Evolutionary conservation across 139 green algal genomes (phyloP), one percentile per base, ranked within the genome.

Genomic region (Micractinium sp.): DNA sequence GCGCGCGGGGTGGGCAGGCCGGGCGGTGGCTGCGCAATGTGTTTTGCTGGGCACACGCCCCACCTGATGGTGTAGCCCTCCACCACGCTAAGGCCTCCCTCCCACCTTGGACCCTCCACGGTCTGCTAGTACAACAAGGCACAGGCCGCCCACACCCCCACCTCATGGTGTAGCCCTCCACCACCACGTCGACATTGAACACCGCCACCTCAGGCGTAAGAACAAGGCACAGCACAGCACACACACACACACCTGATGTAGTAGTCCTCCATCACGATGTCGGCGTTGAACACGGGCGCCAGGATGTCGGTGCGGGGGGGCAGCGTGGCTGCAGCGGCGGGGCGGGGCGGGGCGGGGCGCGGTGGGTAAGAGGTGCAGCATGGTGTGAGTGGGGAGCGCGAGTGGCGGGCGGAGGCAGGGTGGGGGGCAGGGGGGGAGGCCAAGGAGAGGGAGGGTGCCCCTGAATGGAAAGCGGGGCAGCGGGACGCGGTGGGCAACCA

Each of bases 171-270:
- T n/a, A n/a, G n/a, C n/a, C n/a, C n/a, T n/a, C n/a, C n/a, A n/a
- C n/a, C n/a, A n/a, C n/a, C n/a, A n/a, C n/a, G n/a, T n/a, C n/a
- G n/a, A n/a, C n/a, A n/a, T n/a, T n/a, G n/a, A n/a, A n/a, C n/a
- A n/a, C n/a, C n/a, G n/a, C n/a, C 27, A 19, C 29, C 19, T 38
- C 69, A 76, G 69, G 2, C 36, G 69, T 5, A 1, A 16, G 1
- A 76, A 16, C 27, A 33, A 33, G 22, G 27, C 27, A 33, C 73
- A 41, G 1, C 73, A 39, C 36, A 15, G 31, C n/a, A 36, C 73
- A 79, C 73, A 22, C 33, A 25, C 15, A 23, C 83, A 0, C 83
- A 87, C 83, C 83, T 87, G 63, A 87, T 41, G 41, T 81, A 87
- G 39, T 81, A 81, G 16, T 87, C 83, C 14, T 87, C 38, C 12